Evolutionary conservation across 177 flowering plant species (phyloP), one percentile per base, ranked within the genome.

Genomic region (Telopea speciosissima): DNA sequence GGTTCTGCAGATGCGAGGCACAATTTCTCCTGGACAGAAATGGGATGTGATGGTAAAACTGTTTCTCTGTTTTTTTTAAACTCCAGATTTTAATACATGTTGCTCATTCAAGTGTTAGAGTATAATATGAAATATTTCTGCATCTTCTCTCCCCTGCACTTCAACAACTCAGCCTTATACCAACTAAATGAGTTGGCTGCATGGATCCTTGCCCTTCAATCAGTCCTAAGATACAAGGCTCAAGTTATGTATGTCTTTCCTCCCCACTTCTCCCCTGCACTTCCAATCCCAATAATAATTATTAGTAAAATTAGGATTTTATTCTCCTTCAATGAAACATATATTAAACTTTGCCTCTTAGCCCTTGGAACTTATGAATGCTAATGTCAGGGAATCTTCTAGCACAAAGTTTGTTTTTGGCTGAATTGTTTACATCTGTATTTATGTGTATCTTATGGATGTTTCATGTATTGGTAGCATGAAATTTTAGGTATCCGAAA

Each of bases 41-140:
- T 92, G 97, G 97, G 97, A 92, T 78, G 92, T 89, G 54, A 92
- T 90, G 96, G 97, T 91, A 58, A 21, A n/a, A n/a, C 0, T 16
- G 8, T 17, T 58, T 21, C 8, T n/a, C 14, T 4, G 1, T 58
- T 5, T 58, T 58, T n/a, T 58, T 19, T 5, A n/a, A 58, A 58
- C 1, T 58, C 14, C 23, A 19, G 61, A 58, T 19, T 19, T 7
- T 24, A 17, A 21, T 19, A 19, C n/a, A 36, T 21, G 21, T 58
- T 58, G 22, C 54, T 49, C 7, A 21, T 58, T 58, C 23, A 19
- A 17, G 61, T 16, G 8, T 58, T 5, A 19, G n/a, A 19, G 24
- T 24, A 19, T 3, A 7, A 1, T 11, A 16, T 49, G 8, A 36
- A 12, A 0, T 49, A 49, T 49, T 49, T 16, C 19, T 12, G 19